Evolutionary conservation across 2,329 filamentous ascomycete species (phyloP), one percentile per base, ranked within the genome.

Genomic region (Cryphonectria japonica): DNA sequence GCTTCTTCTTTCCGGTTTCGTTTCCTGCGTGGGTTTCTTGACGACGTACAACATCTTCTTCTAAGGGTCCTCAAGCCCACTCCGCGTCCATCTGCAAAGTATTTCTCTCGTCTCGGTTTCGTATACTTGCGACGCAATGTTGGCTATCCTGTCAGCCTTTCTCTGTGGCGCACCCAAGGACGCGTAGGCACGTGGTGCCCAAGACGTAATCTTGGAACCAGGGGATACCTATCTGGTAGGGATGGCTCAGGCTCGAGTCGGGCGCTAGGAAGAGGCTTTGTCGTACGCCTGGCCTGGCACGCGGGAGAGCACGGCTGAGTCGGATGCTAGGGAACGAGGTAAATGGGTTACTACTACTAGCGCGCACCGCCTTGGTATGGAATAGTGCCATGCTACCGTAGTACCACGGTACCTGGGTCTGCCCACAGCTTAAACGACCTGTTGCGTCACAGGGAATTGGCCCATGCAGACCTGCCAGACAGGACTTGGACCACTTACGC

Each of bases 131-230:
- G 43, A 14, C 43, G 2, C 43, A 46, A 19, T 52, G 19, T 52
- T 26, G 19, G 50, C 13, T 29, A n/a, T 14, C 52, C 4, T 57
- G 22, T 9, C 50, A 26, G 50, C 50, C 22, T 19, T 16, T 26
- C 52, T 57, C n/a, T 29, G n/a, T 11, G 22, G 52, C 52, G 26
- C 26, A 32, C 52, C 4, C 1, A 19, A 8, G 26, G 54, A 59
- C 54, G 54, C 54, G 54, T 59, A 19, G 54, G 29, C 54, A 59
- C 54, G 54, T 59, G 54, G 54, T 59, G 54, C 29, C 54, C 54
- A 59, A 32, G 54, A 59, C 54, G 54, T 59, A 59, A 59, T 59
- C 5, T 19, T 32, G 9, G 5, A 19, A 32, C 54, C 26, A 34
- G 26, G 52, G n/a, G 16, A 14, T 19, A 19, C 26, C 54, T 59